These are phyloP conservation scores for Scheffersomyces segobiensis DNA, from an alignment of 1,139 yeast genomes.

Conservation along the genomic window DNA sequence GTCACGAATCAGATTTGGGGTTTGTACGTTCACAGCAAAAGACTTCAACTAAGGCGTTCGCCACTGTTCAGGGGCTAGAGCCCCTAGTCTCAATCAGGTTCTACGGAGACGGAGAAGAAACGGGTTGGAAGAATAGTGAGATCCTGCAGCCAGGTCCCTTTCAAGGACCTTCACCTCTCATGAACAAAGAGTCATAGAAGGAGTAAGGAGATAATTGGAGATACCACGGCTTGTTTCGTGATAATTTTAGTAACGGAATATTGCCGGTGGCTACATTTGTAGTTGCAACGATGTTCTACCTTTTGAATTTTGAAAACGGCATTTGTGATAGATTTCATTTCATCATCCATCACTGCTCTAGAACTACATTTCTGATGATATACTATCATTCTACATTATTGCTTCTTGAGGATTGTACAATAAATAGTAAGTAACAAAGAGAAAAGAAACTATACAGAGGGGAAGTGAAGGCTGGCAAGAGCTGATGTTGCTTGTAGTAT, in stretches of 20 bases:
- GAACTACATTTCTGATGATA: background rate
- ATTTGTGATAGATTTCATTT: background rate
- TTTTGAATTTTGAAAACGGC: background rate
- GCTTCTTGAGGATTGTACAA: constrained; percentile 2
- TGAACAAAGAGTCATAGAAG: background rate
- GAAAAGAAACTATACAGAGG: background rate
- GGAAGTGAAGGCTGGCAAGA: background rate
- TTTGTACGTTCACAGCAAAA: background rate
- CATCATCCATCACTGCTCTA: background rate
- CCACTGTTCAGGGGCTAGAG: background rate
- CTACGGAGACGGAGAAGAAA: background rate
- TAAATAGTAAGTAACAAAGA: background rate
- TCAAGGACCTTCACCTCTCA: background rate
- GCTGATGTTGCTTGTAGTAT: background rate
- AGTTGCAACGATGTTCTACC: too few species aligned
- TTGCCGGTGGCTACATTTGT: too few species aligned
- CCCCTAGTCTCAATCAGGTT: background rate
- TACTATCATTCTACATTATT: background rate
- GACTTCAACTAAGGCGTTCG: background rate
- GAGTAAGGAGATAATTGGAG: background rate
- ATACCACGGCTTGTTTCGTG: background rate
- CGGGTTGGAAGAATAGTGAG: background rate
- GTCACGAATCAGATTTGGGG: background rate
- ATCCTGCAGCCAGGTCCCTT: background rate
- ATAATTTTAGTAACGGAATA: too few species aligned